Evolutionary conservation across 768 basidiomycete genomes (phyloP), one percentile per base, ranked within the genome.

Genomic region (Pholiota microspora): DNA sequence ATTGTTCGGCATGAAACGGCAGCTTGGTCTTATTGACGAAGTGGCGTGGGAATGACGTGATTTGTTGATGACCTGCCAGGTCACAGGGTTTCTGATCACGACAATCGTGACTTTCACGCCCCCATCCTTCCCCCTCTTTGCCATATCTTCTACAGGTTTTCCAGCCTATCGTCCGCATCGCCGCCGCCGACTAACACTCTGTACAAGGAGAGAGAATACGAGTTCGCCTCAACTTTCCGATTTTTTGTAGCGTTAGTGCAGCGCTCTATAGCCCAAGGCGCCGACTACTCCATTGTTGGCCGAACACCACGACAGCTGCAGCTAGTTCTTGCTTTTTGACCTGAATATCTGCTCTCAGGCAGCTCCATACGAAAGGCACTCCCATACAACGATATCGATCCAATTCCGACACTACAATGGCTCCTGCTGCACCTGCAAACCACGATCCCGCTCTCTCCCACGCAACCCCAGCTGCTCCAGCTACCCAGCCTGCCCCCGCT

Each of bases 41-140:
- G 68, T 71, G 68, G 70, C 70, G 70, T 70, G 70, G 59, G 68
- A 69, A 63, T 23, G 9, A 47, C 62, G 62, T 64, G 64, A 67
- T 63, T 62, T 68, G 60, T 64, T 67, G 64, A 67, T 69, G 65
- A 66, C 65, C 64, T 53, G 62, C 65, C 62, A 71, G 66, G 69
- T 72, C 71, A 72, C 69, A 70, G 64, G 71, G 71, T 72, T 71
- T 69, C 58, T 69, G 71, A 71, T 72, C 71, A 72, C 71, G 71
- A 65, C 66, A 61, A 61, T 68, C 71, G 71, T 72, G 71, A 72
- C 71, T 65, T 71, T 70, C 71, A 72, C 71, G 71, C 69, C 71
- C 70, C 66, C 62, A 62, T 64, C 60, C 60, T 63, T 62, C 59
- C 55, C 56, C 58, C 52, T 58, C 58, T 54, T 55, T 47, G 36